Conservation (phyloP, 805 yeast species). For the Lachancea lanzarotensis region DNA sequence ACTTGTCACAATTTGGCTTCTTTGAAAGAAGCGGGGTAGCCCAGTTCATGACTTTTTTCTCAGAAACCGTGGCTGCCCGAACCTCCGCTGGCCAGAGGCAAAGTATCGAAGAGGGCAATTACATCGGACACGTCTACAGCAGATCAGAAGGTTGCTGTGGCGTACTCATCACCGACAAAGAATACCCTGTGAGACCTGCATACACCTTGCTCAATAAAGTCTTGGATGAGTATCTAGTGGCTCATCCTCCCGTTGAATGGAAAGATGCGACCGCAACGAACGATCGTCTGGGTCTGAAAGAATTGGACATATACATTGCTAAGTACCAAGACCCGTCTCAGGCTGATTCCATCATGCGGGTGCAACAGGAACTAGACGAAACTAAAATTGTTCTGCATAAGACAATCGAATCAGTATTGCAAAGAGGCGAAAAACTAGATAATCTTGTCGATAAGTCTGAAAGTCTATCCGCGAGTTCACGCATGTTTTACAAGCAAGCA, state of each 20-base stretch:
- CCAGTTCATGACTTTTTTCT: constrained; percentile 92
- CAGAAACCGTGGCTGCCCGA: constrained; percentile 84
- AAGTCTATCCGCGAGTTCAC: constrained; percentile 78
- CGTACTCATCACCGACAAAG: constrained; percentile 87
- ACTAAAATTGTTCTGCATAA: constrained; percentile 94
- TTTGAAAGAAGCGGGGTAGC: constrained; percentile 79
- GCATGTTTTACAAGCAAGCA: constrained; percentile 95
- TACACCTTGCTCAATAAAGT: constrained; percentile 86
- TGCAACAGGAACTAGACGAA: constrained; percentile 95
- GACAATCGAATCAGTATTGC: constrained; percentile 88
- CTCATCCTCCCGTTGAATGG: constrained; percentile 77
- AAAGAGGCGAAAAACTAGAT: constrained; percentile 94
- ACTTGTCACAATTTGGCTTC: constrained; percentile 78
- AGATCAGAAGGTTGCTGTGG: constrained; percentile 89
- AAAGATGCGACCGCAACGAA: constrained; percentile 39
- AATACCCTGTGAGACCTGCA: constrained; percentile 95
- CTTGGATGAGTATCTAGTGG: constrained; percentile 80
- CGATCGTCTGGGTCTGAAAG: constrained; percentile 32
- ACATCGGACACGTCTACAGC: constrained; percentile 86
- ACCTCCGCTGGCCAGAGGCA: constrained; percentile 89
- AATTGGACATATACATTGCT: constrained; percentile 60
- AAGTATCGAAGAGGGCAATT: constrained; percentile 84
- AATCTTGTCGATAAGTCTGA: constrained; percentile 92
- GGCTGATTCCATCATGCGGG: constrained; percentile 95
- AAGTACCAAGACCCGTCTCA: constrained; percentile 95